Evolutionary conservation across 345 rosid species (phyloP).

Genomic region (Alliaria petiolata): DNA sequence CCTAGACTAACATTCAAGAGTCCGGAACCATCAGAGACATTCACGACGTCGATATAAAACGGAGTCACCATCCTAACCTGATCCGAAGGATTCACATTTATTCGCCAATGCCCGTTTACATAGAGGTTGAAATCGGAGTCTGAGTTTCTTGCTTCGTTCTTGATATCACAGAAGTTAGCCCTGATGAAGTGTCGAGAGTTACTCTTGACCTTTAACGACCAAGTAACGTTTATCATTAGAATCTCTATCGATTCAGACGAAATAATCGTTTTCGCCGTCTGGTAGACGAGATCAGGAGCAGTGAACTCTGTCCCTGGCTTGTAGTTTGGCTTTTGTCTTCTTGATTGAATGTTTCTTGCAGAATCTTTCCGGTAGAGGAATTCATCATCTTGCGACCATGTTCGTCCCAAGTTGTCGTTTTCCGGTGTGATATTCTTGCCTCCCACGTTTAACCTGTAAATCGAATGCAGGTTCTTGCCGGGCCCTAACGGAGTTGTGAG

Average conservation of each 20-base stretch:
- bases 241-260: rapidly evolving
- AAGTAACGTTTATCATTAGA: slow-evolving; percentile 38
- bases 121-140: slow-evolving; percentile 32
- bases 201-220: slow-evolving; percentile 42
- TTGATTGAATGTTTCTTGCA: rapidly evolving
- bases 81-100: slow-evolving; percentile 13
- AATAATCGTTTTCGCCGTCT: slow-evolving; percentile 34
- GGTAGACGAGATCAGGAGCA: slow-evolving; percentile 46
- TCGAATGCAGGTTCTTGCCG: slow-evolving; percentile 16
- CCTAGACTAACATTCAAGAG: slow-evolving; percentile 45
- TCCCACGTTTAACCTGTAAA: slow-evolving; percentile 67
- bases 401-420: slow-evolving; percentile 58
- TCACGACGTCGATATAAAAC: slow-evolving; percentile 40
- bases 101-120: slow-evolving; percentile 20
- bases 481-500: background rate
- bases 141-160: background rate
- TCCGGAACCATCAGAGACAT: slow-evolving; percentile 49
- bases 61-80: background rate
- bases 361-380: background rate
- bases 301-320: background rate
- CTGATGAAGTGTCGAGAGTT: slow-evolving; percentile 44
- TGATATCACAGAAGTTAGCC: slow-evolving; percentile 53
- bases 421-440: slow-evolving; percentile 46
- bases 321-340: background rate
- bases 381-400: slow-evolving; percentile 39